Base-by-base conservation (phyloP, 2,329 filamentous ascomycete species). In the Penicillium decumbens region DNA sequence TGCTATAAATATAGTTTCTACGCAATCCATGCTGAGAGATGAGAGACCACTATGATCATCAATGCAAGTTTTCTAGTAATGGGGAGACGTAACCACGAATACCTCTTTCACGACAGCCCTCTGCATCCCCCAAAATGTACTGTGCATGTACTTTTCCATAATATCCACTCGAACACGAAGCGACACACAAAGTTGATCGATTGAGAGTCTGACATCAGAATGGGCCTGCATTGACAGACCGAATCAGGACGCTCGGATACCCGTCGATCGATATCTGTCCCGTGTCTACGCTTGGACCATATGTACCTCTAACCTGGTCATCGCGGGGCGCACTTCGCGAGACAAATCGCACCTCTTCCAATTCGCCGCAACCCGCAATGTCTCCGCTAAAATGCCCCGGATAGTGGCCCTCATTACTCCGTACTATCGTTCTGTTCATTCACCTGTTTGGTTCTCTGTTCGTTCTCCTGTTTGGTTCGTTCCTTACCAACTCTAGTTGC, bases 151-250 rank as follows among this genome's bases (percentile, higher is more conserved):
- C 38, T 40, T 27, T 27, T 25, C 15, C 18, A 15, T 20, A 3
- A 7, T 40, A 25, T 8, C 12, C 23, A 27, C 23, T 27, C 37
- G 13, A 40, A 40, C 12, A n/a, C 37, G 37, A 25, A 39, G 37
- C 37, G 37, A 25, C 3, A 25, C 12, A 12, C 20, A 25, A 24
- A 40, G 4, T 40, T 27, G 12, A 25, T 25, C 3, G 37, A 39
- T 24, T 23, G 20, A 13, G 1, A 23, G 45, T 49, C 45, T 54
- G 48, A 54, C 51, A 45, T 54, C 48, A 54, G 51, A 28, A 40
- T 12, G 7, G 10, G 12, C 38, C 5, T 25, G 13, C 13, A 8
- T 3, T 27, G 10, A 35, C 9, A 35, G 15, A 40, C n/a, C n/a
- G 9, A 27, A 40, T 8, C 23, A 40, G 12, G 39, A 42, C 33